Evolutionary conservation across 129 eudicot species (phyloP).

Genomic region (Centella asiatica): DNA sequence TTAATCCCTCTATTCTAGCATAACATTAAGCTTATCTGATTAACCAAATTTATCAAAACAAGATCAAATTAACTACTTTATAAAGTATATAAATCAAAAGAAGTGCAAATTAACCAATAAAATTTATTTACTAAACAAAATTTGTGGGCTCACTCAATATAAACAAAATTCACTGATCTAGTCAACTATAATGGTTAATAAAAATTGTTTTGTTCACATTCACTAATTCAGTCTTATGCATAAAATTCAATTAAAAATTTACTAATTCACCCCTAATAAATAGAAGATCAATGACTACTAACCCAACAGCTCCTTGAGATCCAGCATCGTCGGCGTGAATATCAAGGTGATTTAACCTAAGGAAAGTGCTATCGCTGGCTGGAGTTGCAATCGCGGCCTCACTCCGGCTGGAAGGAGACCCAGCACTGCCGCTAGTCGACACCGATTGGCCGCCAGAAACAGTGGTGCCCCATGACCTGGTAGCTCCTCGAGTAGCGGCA

Average conservation of each 20-base stretch:
- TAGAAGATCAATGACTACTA: constrained; percentile 21
- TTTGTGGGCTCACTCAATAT: too few species aligned
- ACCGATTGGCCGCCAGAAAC: constrained; percentile 84
- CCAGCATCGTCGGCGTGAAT: constrained; percentile 73
- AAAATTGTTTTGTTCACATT: too few species aligned
- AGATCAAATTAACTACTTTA: background rate
- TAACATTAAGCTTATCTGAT: background rate
- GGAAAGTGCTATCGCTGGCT: constrained; percentile 42
- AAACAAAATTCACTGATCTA: too few species aligned
- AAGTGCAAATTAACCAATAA: too few species aligned
- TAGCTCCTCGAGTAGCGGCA: constrained; percentile 34
- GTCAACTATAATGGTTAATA: too few species aligned
- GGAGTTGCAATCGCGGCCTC: constrained; percentile 59
- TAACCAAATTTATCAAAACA: background rate
- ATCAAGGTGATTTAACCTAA: constrained; percentile 65
- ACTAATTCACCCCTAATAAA: background rate
- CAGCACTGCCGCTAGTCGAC: constrained; percentile 89
- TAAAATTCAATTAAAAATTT: background rate
- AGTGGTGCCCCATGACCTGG: constrained; percentile 85
- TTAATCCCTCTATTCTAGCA: background rate
- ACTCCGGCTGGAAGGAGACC: constrained; percentile 82
- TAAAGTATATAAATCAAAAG: background rate
- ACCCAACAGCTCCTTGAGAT: constrained; percentile 72
- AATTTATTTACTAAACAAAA: too few species aligned
- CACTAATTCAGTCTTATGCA: too few species aligned